Evolutionary conservation across 2,329 filamentous ascomycete genomes (phyloP).

Genomic region (Orbilia javanica): DNA sequence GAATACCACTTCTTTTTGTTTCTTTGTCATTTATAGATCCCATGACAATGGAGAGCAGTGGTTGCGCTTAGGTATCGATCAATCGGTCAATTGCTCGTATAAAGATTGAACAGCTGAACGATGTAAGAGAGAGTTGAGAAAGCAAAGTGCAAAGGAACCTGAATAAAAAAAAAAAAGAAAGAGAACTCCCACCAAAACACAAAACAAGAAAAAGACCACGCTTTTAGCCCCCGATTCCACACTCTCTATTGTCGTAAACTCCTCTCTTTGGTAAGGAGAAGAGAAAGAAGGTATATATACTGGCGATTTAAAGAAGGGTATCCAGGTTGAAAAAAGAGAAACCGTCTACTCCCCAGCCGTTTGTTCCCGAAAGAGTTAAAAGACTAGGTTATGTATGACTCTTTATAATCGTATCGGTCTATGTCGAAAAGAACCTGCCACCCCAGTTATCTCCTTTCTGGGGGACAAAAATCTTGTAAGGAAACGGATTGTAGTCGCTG

Average conservation of each 20-base stretch:
- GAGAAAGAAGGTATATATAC: constrained; percentile 22
- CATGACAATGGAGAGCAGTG: too few species aligned
- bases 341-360: background rate
- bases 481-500: constrained; percentile 90
- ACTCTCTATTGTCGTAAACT: constrained; percentile 42
- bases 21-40: too few species aligned
- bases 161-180: background rate
- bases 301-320: constrained; percentile 23
- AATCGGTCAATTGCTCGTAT: background rate
- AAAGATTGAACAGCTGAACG: background rate
- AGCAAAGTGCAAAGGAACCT: background rate
- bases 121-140: constrained; percentile 1
- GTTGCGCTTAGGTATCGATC: constrained; percentile 1
- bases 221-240: constrained; percentile 27
- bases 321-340: constrained; percentile 12
- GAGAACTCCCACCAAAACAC: background rate
- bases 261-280: constrained; percentile 12
- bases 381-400: background rate
- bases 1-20: too few species aligned
- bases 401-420: constrained; percentile 7
- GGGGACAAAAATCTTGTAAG: constrained; percentile 91
- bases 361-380: background rate
- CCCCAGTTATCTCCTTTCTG: constrained; percentile 84
- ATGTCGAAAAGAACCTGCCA: constrained; percentile 62
- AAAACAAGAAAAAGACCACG: constrained; percentile 16